Percentiles rank a stretch among this genome's conserved stretches.
phyloP scores from a whole-genome alignment of 768 basidiomycete species.

The Boletus sp. region DNA sequence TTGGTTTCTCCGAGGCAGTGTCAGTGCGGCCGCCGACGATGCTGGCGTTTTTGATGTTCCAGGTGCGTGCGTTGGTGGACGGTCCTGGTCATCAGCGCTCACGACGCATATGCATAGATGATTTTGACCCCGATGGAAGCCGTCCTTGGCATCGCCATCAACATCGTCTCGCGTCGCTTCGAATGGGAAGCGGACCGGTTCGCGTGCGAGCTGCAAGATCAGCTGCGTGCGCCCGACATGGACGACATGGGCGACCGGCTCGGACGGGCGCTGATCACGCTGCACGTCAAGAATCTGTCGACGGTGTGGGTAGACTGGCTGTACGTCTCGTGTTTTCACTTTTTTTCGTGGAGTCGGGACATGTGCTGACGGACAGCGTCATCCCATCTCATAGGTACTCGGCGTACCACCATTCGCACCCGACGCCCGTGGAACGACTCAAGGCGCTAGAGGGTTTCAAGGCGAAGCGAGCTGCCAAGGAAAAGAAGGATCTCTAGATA shows the following conservation, averaged over 20 bases:
- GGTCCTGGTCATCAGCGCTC: too few species aligned
- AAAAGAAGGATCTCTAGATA: slow-evolving; percentile 24
- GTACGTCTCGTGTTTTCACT: slow-evolving; percentile 33
- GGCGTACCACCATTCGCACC: slow-evolving; percentile 94
- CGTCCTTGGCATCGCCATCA: slow-evolving; percentile 69
- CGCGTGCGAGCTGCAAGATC: slow-evolving; percentile 68
- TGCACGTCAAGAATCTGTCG: slow-evolving; percentile 91
- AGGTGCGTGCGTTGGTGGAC: slow-evolving; percentile 35
- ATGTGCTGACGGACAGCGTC: neutral
- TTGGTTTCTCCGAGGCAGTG: slow-evolving; percentile 71
- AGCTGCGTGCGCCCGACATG: slow-evolving; percentile 50
- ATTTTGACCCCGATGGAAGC: slow-evolving; percentile 79
- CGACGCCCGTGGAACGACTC: slow-evolving; percentile 87
- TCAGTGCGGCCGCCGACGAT: slow-evolving; percentile 73
- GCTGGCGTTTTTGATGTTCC: slow-evolving; percentile 84
- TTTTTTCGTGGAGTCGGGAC: too few species aligned
- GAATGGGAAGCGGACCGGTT: slow-evolving; percentile 94
- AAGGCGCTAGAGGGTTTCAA: slow-evolving; percentile 75
- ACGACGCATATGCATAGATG: slow-evolving; percentile 50
- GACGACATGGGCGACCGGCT: slow-evolving; percentile 85
- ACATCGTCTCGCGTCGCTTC: slow-evolving; percentile 80
- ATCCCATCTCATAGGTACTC: slow-evolving; percentile 78
- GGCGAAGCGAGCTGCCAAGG: slow-evolving; percentile 32
- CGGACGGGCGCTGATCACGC: slow-evolving; percentile 73
- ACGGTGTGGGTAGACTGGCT: slow-evolving; percentile 95